Evolutionary conservation across 805 yeast genomes (phyloP), one percentile per base, ranked within the genome.

Genomic region (Torulaspora indica): DNA sequence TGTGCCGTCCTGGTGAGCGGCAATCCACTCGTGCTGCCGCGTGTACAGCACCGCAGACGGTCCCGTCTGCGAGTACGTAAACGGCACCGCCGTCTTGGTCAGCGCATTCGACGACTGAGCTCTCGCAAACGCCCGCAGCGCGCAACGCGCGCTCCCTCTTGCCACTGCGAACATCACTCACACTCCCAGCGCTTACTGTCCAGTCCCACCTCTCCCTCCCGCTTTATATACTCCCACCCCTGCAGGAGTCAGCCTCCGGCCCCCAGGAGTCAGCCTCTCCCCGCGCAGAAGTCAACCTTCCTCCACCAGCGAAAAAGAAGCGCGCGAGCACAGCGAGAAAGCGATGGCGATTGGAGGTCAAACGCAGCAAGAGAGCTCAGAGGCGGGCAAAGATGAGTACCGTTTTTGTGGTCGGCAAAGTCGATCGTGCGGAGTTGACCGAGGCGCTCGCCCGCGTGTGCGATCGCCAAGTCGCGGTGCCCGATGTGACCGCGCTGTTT

Each of bases 1-100:
- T 34, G 81, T 73, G 48, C 86, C 86, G 67, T 90, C 96, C 22
- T 78, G 77, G 64, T 85, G 95, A 44, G 80, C 74, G 3, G 95
- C 90, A 45, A 93, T 68, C 96, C 97, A 91, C 71, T 91, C 98
- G 72, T 91, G 98, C 61, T 93, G 96, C 42, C 73, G 68, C 8
- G 98, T 87, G 75, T 78, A 90, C 68, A 77, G 80, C 49, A 81
- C 74, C 12, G 66, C 35, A 12, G 55, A 46, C 2, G 68, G 68
- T 2, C 68, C 68, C n/a, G 54, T 20, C 4, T 55, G 28, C 12
- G 64, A 52, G 43, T 56, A 58, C 8, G 59, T 61, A 49, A 61
- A 64, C 20, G 68, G 68, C 32, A 61, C 43, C 33, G 57, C 57
- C 3, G 49, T 43, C 49, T 61, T 63, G 36, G 55, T 63, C 40